Evolutionary conservation across 176 grass and related monocot genomes (phyloP).

Genomic region (Tillandsia fasciculata): DNA sequence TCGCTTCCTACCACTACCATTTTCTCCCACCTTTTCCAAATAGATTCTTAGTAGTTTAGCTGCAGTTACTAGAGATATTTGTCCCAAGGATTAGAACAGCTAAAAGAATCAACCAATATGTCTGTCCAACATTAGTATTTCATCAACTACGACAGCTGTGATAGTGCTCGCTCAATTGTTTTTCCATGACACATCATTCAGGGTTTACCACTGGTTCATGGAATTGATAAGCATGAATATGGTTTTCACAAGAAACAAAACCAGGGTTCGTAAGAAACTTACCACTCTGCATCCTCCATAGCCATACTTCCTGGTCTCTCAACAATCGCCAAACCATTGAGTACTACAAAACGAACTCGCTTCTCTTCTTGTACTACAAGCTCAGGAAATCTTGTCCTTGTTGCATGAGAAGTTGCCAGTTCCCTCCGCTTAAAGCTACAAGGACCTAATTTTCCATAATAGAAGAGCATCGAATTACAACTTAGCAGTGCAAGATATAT

Average conservation of each 20-base stretch:
- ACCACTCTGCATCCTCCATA: conserved; percentile 66
- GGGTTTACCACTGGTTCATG: background rate
- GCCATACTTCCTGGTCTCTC: conserved; percentile 62
- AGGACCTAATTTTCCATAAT: conserved; percentile 33
- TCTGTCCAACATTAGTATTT: background rate
- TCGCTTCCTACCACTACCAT: too few relatives aligned
- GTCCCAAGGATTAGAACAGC: background rate
- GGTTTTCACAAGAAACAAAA: background rate
- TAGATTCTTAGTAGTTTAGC: too few relatives aligned
- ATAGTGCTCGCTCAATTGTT: background rate
- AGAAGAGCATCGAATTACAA: conserved; percentile 4
- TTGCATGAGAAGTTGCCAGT: conserved; percentile 71
- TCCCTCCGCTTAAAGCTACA: conserved; percentile 92
- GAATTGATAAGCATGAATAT: background rate
- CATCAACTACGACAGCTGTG: background rate
- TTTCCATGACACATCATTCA: background rate
- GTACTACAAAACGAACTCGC: conserved; percentile 82
- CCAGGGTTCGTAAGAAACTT: conserved; percentile 11
- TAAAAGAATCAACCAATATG: background rate
- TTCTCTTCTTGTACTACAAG: conserved; percentile 92
- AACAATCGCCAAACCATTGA: conserved; percentile 66
- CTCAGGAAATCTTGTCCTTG: conserved; percentile 68
- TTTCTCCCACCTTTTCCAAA: too few relatives aligned
- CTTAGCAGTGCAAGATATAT: too few relatives aligned
- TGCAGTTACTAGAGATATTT: background rate